Evolutionary conservation across 768 basidiomycete species (phyloP).

Genomic region (Amanita brunnescens): DNA sequence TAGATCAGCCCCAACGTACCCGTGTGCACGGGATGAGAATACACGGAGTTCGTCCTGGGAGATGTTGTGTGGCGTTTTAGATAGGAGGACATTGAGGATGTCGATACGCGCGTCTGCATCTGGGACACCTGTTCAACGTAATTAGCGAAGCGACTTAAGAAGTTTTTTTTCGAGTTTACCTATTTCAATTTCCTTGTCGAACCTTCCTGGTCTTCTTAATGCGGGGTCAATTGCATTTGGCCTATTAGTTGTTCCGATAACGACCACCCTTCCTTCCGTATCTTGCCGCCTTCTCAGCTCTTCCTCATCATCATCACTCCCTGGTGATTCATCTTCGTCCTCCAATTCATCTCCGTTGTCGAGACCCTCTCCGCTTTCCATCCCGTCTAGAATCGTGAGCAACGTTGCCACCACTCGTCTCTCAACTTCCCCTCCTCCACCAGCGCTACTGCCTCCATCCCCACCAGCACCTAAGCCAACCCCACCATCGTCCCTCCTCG

Average conservation of each 20-base stretch:
- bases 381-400: slow-evolving; percentile 91
- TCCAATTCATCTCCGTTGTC: slow-evolving; percentile 4
- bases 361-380: slow-evolving; percentile 38
- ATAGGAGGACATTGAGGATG: slow-evolving; percentile 80
- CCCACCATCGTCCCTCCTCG: slow-evolving; percentile 79
- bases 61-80: slow-evolving; percentile 73
- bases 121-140: slow-evolving; percentile 59
- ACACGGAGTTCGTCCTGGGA: slow-evolving; percentile 47
- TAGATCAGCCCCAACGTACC: slow-evolving; percentile 96
- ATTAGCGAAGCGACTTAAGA: neutral
- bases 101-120: slow-evolving; percentile 76
- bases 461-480: neutral
- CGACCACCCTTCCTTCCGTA: slow-evolving; percentile 62
- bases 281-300: slow-evolving; percentile 12
- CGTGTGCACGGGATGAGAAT: slow-evolving; percentile 78
- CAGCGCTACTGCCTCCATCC: slow-evolving; percentile 66
- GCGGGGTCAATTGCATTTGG: slow-evolving; percentile 96
- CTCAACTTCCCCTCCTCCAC: slow-evolving; percentile 74
- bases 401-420: slow-evolving; percentile 93
- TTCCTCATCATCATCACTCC: neutral
- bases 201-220: slow-evolving; percentile 78
- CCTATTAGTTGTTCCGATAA: slow-evolving; percentile 93
- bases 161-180: slow-evolving; percentile 33
- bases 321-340: neutral
- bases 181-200: slow-evolving; percentile 94